phyloP scores from a whole-genome alignment of 306 rosid species.

The Fragaria vesca region DNA sequence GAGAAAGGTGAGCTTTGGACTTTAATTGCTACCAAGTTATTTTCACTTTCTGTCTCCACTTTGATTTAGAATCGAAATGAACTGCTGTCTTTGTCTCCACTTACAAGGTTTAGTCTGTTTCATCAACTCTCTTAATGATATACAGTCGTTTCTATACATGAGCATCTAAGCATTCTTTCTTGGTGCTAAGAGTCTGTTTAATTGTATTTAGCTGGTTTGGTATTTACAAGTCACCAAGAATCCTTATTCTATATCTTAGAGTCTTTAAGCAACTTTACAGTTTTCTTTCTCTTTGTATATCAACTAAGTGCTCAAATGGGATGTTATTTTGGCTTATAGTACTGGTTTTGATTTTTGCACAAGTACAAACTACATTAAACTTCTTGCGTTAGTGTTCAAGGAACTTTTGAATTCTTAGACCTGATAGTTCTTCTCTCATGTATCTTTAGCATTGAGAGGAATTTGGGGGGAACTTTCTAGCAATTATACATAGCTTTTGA shows the following conservation, averaged over 20 bases:
- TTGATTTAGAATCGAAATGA: background rate
- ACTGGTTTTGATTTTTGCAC: background rate
- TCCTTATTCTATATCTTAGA: background rate
- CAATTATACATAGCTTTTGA: background rate
- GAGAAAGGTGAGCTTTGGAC: constrained; percentile 69
- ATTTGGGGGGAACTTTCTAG: background rate
- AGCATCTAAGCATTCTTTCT: background rate
- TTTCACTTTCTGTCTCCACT: constrained; percentile 10
- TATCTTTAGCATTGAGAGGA: background rate
- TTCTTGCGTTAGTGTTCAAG: background rate
- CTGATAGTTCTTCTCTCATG: background rate
- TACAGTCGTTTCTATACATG: background rate
- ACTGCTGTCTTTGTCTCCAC: background rate
- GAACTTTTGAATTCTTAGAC: background rate
- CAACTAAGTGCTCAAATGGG: background rate
- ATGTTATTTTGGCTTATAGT: background rate
- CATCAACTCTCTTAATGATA: background rate
- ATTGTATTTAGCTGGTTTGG: background rate
- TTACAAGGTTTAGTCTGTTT: background rate
- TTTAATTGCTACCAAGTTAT: constrained; percentile 7
- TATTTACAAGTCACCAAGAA: background rate
- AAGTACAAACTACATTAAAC: background rate
- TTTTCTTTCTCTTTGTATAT: background rate
- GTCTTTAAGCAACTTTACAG: background rate
- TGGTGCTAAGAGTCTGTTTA: background rate